Base-by-base conservation (phyloP, 1,284 basidiomycete genomes). In the Ceratobasidium sp. region DNA sequence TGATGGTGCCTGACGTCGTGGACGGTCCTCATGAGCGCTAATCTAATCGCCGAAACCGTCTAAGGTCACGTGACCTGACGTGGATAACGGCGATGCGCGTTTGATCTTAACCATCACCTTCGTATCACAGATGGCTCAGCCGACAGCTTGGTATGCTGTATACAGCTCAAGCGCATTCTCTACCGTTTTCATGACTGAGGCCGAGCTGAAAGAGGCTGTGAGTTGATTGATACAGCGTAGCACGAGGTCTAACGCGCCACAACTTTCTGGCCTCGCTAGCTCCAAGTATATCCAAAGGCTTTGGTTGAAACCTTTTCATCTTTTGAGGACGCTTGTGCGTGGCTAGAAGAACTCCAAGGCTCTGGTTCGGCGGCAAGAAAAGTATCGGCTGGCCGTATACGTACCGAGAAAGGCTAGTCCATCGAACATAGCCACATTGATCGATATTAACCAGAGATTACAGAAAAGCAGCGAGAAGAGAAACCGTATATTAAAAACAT, bases 281-380 rank as follows among this genome's bases (percentile, higher is more conserved):
- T 66, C 64, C 40, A 66, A 66, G 44, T 66, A n/a, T 66, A 66
- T 76, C 79, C 77, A 7, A 48, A 52, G n/a, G 68, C 77, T 15
- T 38, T 52, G 23, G 52, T 56, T 44, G 65, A 78, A 54, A 78
- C 38, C 9, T 79, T 79, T 54, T 23, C 57, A 23, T 48, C 66
- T 40, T 61, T 28, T 20, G 54, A 79, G 33, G 78, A 57, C 23
- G 78, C 74, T 20, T 61, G 79, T 54, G 77, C 59, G 10, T 79
- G 69, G 77, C 42, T 79, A 6, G 57, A 54, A 33, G 17, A 3
- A 7, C 56, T 62, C 7, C 67, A 78, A 73, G 42, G 48, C 33
- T n/a, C 54, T 12, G 42, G 57, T 20, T 26, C 46, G 15, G 23
- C 46, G 0, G 38, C 20, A 7, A 33, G n/a, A 48, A 54, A 23